Percentiles rank a stretch among this genome's conserved stretches.
Conservation (phyloP, 305 asterid genomes). For the Fraxinus velutina region DNA sequence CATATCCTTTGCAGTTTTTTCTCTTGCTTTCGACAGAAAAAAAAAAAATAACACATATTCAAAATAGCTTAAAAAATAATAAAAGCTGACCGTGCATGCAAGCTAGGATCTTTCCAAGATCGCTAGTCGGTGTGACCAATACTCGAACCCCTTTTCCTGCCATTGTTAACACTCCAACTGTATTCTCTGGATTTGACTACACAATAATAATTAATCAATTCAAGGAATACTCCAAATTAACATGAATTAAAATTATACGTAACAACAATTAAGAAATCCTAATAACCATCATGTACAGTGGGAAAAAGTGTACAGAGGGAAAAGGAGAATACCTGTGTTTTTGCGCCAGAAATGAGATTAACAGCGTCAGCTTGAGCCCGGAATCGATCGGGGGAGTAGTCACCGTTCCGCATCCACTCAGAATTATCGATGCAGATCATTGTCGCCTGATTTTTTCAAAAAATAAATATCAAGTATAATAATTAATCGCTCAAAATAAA, state of each 20-base stretch:
- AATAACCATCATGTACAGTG: slow-evolving; percentile 3
- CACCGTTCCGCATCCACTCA: slow-evolving; percentile 98
- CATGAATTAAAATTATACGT: not conserved
- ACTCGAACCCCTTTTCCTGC: slow-evolving; percentile 96
- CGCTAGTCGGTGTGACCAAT: slow-evolving; percentile 90
- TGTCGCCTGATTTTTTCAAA: slow-evolving; percentile 53
- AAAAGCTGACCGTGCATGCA: slow-evolving; percentile 87
- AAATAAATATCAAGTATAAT: not conserved
- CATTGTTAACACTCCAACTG: slow-evolving; percentile 92
- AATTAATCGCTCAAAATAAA: not conserved
- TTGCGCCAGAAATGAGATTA: slow-evolving; percentile 92
- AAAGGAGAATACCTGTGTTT: slow-evolving; percentile 61
- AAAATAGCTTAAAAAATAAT: not conserved
- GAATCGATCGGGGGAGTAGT: slow-evolving; percentile 79
- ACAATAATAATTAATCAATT: too few relatives aligned
- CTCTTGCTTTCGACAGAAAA: slow-evolving; percentile 3
- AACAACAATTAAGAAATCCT: slow-evolving; percentile 18
- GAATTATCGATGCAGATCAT: slow-evolving; percentile 98
- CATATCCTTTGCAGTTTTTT: not conserved
- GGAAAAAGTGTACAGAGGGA: not conserved
- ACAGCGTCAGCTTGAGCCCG: slow-evolving; percentile 93
- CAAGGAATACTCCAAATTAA: slow-evolving; percentile 5
- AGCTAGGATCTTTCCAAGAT: slow-evolving; percentile 95
- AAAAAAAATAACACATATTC: not conserved
- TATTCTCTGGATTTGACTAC: slow-evolving; percentile 84